Evolutionary conservation across 306 rosid species (phyloP).

Genomic region (Senna tora): DNA sequence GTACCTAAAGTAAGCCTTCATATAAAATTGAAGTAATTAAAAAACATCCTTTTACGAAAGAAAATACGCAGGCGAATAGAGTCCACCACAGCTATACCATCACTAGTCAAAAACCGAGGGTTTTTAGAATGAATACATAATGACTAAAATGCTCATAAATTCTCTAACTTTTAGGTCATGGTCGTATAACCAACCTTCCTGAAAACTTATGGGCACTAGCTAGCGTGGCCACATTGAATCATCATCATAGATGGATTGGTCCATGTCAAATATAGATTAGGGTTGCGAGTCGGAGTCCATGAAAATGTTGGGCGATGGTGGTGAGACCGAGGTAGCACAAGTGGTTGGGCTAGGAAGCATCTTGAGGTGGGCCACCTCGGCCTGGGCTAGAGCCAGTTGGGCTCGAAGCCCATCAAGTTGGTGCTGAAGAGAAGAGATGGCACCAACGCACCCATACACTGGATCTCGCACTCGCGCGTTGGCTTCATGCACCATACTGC

Average conservation of each 20-base stretch:
- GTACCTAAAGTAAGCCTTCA: too few species aligned
- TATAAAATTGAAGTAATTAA: too few species aligned
- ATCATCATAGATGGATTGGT: slow-evolving; percentile 53
- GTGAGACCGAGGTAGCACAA: slow-evolving; percentile 54
- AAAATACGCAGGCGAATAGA: slow-evolving; percentile 63
- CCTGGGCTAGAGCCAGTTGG: slow-evolving; percentile 81
- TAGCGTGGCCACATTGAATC: slow-evolving; percentile 71
- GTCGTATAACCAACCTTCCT: too few species aligned
- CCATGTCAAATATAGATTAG: slow-evolving; percentile 45
- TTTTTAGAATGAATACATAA: too few species aligned
- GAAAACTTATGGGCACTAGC: too few species aligned
- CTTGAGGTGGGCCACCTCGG: slow-evolving; percentile 79
- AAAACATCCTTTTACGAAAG: slow-evolving; percentile 5
- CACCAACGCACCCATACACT: slow-evolving; percentile 87
- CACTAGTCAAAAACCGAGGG: too few species aligned
- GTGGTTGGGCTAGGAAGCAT: slow-evolving; percentile 65
- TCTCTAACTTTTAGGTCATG: too few species aligned
- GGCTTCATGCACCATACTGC: slow-evolving; percentile 91
- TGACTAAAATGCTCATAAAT: too few species aligned
- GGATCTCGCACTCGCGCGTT: slow-evolving; percentile 94
- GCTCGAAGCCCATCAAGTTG: slow-evolving; percentile 70
- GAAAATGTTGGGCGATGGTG: slow-evolving; percentile 53
- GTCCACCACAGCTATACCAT: slow-evolving; percentile 69
- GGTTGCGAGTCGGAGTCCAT: slow-evolving; percentile 46
- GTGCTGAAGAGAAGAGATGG: slow-evolving; percentile 78